A percentile compares a stretch with the other conserved stretches of the same genome.
Conservation (phyloP, 1,284 basidiomycete genomes). For the Violaceomyces palustris region DNA sequence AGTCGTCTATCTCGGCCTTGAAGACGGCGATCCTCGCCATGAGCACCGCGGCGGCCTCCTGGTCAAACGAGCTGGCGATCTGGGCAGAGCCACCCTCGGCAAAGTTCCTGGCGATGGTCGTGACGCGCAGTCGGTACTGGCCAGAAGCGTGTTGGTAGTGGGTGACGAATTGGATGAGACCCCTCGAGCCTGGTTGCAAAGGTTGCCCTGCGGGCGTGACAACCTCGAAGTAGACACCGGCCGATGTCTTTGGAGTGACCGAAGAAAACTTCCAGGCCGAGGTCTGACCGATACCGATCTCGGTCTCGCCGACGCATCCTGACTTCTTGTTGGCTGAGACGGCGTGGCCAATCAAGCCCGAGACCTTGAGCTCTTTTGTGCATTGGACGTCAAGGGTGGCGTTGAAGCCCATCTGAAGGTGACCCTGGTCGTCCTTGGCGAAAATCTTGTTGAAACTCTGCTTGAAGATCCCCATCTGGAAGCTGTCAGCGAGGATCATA, state of each 20-base stretch:
- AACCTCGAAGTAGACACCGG: slow-evolving; percentile 96
- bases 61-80: slow-evolving; percentile 92
- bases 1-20: slow-evolving; percentile 99
- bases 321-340: slow-evolving; percentile 97
- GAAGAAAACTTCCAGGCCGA: slow-evolving; percentile 98
- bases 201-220: slow-evolving; percentile 97
- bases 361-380: slow-evolving; percentile 97
- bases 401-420: slow-evolving; percentile 96
- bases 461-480: slow-evolving; percentile 98
- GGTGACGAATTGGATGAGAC: slow-evolving; percentile 96
- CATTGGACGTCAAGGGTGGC: slow-evolving; percentile 98
- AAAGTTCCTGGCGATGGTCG: slow-evolving; percentile 93
- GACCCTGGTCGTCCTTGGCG: slow-evolving; percentile 86
- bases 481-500: slow-evolving; percentile 93
- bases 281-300: slow-evolving; percentile 97
- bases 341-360: slow-evolving; percentile 93
- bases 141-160: slow-evolving; percentile 98
- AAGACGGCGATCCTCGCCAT: slow-evolving; percentile 99
- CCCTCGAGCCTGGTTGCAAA: slow-evolving; percentile 81
- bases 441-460: slow-evolving; percentile 93
- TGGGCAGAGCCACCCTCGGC: slow-evolving; percentile 91
- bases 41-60: slow-evolving; percentile 94
- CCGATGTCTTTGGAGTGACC: slow-evolving; percentile 79
- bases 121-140: slow-evolving; percentile 87
- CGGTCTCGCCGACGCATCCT: slow-evolving; percentile 93